Percentiles rank a stretch among this genome's conserved stretches.
These are phyloP conservation scores for Alloteropsis semialata DNA, from an alignment of 176 grass and related monocot genomes.

Conservation along the genomic window DNA sequence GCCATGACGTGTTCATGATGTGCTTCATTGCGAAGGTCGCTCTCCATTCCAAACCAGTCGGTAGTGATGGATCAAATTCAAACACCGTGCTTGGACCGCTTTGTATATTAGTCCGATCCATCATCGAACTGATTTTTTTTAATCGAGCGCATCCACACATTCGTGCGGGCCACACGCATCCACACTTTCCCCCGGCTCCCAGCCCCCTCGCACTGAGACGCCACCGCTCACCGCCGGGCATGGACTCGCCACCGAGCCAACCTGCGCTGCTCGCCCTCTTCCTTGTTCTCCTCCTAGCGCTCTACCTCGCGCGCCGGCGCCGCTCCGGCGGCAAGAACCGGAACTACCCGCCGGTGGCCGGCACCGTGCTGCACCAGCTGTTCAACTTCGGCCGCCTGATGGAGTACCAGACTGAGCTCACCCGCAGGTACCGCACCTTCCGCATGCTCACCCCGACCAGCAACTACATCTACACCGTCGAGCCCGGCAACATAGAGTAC, in stretches of 20 bases:
- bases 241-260: slow-evolving; percentile 13
- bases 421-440: slow-evolving; percentile 59
- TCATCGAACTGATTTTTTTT: no score
- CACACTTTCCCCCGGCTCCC: no score
- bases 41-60: no score
- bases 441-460: slow-evolving; percentile 52
- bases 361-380: slow-evolving; percentile 60
- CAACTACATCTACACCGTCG: slow-evolving; percentile 72
- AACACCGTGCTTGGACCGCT: no score
- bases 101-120: no score
- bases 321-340: slow-evolving; percentile 2
- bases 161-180: no score
- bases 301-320: slow-evolving; percentile 17
- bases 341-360: slow-evolving; percentile 54
- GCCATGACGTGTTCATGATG: no score
- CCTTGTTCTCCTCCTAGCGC: not conserved
- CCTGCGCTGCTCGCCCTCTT: not conserved
- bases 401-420: slow-evolving; percentile 54
- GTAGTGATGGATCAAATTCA: no score
- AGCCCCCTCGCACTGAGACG: not conserved
- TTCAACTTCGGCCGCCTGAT: slow-evolving; percentile 45
- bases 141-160: no score
- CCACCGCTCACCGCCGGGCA: not conserved
- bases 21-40: no score
- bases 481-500: slow-evolving; percentile 66